phyloP scores from a whole-genome alignment of 306 rosid species.

The Quercus parvula region DNA sequence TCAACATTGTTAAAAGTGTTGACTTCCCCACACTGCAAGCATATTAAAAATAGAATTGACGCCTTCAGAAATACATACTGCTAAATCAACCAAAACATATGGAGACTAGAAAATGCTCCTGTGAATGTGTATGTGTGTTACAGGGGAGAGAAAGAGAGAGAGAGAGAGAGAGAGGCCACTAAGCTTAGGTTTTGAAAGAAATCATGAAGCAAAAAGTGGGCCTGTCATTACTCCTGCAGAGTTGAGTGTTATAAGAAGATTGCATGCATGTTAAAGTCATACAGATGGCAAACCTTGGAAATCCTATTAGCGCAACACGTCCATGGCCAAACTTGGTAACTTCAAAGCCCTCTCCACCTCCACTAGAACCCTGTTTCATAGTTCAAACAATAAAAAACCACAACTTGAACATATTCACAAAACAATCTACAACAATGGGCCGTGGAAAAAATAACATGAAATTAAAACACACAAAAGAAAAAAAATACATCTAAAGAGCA shows the following conservation, averaged over 20 bases:
- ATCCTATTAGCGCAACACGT: conserved; percentile 96
- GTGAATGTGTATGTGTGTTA: not conserved
- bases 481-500: not conserved
- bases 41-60: conserved; percentile 10
- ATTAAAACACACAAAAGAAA: not conserved
- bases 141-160: not conserved
- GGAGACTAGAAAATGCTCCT: not conserved
- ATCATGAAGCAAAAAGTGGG: not conserved
- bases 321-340: conserved; percentile 98
- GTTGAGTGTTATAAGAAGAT: not conserved
- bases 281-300: conserved; percentile 72
- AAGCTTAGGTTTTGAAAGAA: not conserved
- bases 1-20: conserved; percentile 92
- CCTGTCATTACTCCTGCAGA: not conserved
- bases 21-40: conserved; percentile 93
- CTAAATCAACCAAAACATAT: not conserved
- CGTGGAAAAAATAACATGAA: not conserved
- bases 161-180: not conserved
- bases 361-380: conserved; percentile 83
- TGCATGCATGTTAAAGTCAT: conserved; percentile 1
- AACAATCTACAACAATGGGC: not conserved
- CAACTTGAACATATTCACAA: not conserved
- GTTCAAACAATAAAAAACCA: conserved; percentile 13
- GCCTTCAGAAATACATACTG: not conserved
- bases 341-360: conserved; percentile 99